These are phyloP conservation scores for Plenodomus biglobosus DNA, from an alignment of 2,329 filamentous ascomycete species.

Conservation along the genomic window DNA sequence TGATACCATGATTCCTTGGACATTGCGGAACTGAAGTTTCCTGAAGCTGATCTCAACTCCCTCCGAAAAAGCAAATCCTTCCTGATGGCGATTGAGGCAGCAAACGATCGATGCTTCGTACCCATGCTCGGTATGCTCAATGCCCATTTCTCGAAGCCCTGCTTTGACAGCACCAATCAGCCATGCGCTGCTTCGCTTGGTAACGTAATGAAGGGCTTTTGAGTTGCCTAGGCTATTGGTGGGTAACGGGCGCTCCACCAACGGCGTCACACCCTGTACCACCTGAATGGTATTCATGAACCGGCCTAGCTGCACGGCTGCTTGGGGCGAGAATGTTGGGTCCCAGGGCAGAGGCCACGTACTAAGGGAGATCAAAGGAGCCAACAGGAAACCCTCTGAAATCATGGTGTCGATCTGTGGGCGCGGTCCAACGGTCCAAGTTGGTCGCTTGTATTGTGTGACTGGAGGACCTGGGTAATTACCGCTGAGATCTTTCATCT, in stretches of 20 bases:
- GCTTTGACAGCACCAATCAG: constrained; percentile 27
- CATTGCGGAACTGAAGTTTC: constrained; percentile 30
- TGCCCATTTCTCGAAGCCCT: constrained; percentile 23
- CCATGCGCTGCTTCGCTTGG: constrained; percentile 28
- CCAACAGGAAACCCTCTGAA: constrained; percentile 22
- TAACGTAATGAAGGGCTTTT: constrained; percentile 31
- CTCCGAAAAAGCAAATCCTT: constrained; percentile 24
- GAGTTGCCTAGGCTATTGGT: constrained; percentile 21
- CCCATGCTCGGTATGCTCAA: constrained; percentile 24
- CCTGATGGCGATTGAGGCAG: constrained; percentile 23
- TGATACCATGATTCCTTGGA: constrained; percentile 26
- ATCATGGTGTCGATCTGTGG: constrained; percentile 13
- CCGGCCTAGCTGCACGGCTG: constrained; percentile 20
- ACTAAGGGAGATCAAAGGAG: constrained; percentile 22
- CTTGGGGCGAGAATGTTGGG: constrained; percentile 23
- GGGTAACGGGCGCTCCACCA: constrained; percentile 13
- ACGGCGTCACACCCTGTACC: neutral
- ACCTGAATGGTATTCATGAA: constrained; percentile 15
- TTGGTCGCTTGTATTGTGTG: neutral
- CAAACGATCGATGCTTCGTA: constrained; percentile 21
- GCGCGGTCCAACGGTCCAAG: constrained; percentile 2
- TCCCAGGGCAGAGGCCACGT: constrained; percentile 34
- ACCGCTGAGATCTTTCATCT: neutral
- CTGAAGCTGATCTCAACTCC: constrained; percentile 27
- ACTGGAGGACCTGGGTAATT: neutral